Evolutionary conservation across 495 filamentous ascomycete genomes (phyloP), one percentile per base, ranked within the genome.

Genomic region (Tuber brumale): DNA sequence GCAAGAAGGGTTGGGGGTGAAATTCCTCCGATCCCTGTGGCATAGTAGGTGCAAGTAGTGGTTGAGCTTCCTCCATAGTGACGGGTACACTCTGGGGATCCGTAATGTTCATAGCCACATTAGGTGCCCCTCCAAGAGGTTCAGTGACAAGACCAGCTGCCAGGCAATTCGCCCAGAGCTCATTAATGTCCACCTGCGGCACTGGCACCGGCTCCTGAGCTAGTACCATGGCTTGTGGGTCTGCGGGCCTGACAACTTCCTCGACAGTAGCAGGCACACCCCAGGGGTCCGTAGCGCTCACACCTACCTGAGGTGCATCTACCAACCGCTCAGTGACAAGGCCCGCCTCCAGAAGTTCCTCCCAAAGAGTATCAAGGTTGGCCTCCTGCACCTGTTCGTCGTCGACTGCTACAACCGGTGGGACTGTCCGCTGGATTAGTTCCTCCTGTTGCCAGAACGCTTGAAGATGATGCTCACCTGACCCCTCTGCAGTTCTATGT

Each of bases 11-110:
- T 27, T 27, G 51, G 9, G n/a, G 3, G 3, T 27, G 10, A 5
- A 0, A 0, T 31, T 5, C 23, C 3, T 23, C 10, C 0, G n/a
- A 12, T 9, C 2, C 3, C 2, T 14, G n/a, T 2, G 0, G 0
- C 27, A 3, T 14, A 27, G n/a, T 5, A 61, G 51, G n/a, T 14
- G n/a, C 10, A 9, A 31, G 21, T n/a, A 51, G n/a, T 12, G 7
- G 8, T n/a, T n/a, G 23, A 51, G 9, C 23, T 23, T n/a, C 48
- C 23, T 12, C 48, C 48, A 2, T 21, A 46, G 45, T 46, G 6
- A 2, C 45, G 0, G 3, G 45, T 3, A 23, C 23, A 51, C 3
- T 7, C 48, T 1, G 0, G 8, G 48, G 10, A 51, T 51, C 48
- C 8, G 21, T 8, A 51, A n/a, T 9, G 9, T 10, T 23, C 23